Conservation (phyloP, 176 grass and related monocot species). For the Ananas comosus region DNA sequence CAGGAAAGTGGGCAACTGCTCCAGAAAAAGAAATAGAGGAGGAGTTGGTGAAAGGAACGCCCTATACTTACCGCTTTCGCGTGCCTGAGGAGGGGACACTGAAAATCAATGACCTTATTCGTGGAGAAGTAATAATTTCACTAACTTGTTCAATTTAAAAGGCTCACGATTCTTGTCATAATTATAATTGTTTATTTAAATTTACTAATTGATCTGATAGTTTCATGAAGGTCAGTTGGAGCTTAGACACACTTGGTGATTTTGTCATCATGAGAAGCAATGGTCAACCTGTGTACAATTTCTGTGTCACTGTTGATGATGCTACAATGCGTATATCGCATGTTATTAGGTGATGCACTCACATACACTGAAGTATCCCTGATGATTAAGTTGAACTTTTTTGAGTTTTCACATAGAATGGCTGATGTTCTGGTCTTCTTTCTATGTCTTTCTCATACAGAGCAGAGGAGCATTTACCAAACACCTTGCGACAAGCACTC, state of each 20-base stretch:
- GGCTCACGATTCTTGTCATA: no score
- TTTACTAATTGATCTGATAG: constrained; percentile 48
- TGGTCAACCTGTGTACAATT: constrained; percentile 99
- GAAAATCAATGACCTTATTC: constrained; percentile 92
- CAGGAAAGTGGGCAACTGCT: constrained; percentile 78
- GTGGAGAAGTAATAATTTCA: constrained; percentile 59
- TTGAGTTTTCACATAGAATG: constrained; percentile 6
- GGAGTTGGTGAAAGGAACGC: constrained; percentile 74
- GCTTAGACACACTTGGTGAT: constrained; percentile 79
- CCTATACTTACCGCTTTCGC: constrained; percentile 83
- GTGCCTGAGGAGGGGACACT: constrained; percentile 77
- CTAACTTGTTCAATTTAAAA: not conserved
- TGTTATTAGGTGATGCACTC: constrained; percentile 61
- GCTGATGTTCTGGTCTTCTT: not conserved
- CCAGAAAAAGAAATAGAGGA: constrained; percentile 61
- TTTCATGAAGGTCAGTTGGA: constrained; percentile 98
- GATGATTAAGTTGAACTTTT: not conserved
- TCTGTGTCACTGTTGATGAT: constrained; percentile 96
- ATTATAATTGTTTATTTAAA: not conserved
- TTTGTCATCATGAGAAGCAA: constrained; percentile 99
- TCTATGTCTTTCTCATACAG: constrained; percentile 26
- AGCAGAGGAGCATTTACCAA: constrained; percentile 98
- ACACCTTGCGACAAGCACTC: constrained; percentile 85
- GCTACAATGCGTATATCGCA: constrained; percentile 88
- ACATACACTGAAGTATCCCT: not conserved